These are phyloP conservation scores for Coemansia sp. DNA, from an alignment of 192 early-diverging fungal genomes.

Conservation along the genomic window DNA sequence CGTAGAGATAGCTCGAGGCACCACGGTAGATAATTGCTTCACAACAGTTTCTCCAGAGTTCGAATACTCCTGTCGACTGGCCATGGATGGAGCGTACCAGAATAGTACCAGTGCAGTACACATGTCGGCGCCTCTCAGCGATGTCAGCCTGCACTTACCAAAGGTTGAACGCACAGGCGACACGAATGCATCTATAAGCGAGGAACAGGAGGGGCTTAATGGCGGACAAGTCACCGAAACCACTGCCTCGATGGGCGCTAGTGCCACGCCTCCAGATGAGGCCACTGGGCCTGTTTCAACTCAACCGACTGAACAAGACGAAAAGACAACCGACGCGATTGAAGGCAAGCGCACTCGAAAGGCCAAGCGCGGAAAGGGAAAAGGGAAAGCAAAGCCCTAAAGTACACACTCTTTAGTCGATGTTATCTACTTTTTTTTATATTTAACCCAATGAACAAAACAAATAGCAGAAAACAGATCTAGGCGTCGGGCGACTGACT, in stretches of 20 bases:
- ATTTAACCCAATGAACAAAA: background rate
- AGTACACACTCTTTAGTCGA: background rate
- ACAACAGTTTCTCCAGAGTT: constrained; percentile 31
- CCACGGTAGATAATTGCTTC: constrained; percentile 7
- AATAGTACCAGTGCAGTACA: background rate
- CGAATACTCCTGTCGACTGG: constrained; percentile 14
- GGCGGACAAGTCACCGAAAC: background rate
- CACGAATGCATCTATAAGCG: background rate
- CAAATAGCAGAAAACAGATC: background rate
- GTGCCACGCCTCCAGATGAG: background rate
- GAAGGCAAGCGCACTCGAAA: constrained; percentile 22
- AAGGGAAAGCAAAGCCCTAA: constrained; percentile 10
- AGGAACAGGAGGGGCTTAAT: background rate
- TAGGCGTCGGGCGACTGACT: background rate
- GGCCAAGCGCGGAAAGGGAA: constrained; percentile 32
- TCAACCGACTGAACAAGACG: background rate
- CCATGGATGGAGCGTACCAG: background rate
- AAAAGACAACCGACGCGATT: background rate
- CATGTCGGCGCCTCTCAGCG: background rate
- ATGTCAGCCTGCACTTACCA: background rate
- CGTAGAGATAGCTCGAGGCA: background rate
- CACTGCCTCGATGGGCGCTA: background rate
- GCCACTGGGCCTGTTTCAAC: background rate
- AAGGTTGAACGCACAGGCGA: background rate
- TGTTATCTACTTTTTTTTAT: no score